These are phyloP conservation scores for Pseudocercospora fijiensis DNA, from an alignment of 2,329 filamentous ascomycete species.

Conservation along the genomic window DNA sequence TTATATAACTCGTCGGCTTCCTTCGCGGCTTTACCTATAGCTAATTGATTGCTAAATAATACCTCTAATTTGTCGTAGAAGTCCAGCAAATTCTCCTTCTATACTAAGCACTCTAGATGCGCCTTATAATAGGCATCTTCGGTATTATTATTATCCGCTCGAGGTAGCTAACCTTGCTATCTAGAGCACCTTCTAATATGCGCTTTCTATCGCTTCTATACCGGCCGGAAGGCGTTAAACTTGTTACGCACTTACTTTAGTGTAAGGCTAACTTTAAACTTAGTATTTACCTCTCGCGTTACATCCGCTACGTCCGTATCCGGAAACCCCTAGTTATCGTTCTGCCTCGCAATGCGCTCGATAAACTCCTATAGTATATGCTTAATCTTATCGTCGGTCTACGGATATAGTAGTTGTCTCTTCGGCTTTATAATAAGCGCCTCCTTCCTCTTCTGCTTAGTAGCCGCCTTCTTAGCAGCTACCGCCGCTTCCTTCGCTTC, in stretches of 20 bases:
- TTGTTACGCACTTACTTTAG: background rate
- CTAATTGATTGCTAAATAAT: background rate
- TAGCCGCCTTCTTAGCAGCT: no score
- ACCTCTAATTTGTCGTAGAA: background rate
- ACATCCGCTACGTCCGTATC: background rate
- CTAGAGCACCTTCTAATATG: background rate
- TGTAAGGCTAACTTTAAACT: background rate
- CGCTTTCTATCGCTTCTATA: background rate
- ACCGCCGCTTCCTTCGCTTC: no score
- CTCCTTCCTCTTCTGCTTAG: no score
- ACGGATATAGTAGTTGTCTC: background rate
- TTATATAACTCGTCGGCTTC: background rate
- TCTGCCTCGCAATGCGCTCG: background rate
- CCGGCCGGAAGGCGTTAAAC: background rate
- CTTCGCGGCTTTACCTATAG: background rate
- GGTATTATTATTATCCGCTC: background rate
- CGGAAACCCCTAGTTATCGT: background rate
- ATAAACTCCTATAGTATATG: background rate
- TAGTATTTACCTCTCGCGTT: background rate
- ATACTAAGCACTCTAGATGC: background rate
- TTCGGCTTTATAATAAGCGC: no score
- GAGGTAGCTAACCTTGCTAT: background rate
- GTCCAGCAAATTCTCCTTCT: no score
- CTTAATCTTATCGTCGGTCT: background rate
- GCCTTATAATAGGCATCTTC: background rate